phyloP scores from a whole-genome alignment of 805 yeast species.

The Komagataella populi region DNA sequence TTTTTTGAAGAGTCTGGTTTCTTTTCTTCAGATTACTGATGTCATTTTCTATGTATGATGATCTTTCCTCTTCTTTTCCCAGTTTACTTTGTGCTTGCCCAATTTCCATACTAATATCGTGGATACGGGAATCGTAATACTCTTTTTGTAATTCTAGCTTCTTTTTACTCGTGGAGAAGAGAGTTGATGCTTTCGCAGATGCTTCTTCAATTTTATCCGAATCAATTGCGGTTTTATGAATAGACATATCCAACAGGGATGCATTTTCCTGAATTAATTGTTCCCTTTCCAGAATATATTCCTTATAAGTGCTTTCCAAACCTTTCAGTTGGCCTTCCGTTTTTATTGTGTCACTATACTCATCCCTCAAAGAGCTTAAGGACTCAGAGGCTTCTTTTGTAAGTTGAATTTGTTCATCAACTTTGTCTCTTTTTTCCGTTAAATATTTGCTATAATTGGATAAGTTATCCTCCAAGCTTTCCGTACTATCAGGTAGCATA shows the following conservation, averaged over 20 bases:
- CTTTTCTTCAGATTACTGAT: constrained; percentile 20
- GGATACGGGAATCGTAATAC: background rate
- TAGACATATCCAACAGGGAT: background rate
- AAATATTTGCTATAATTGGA: constrained; percentile 24
- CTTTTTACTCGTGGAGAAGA: background rate
- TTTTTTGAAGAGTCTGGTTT: constrained; percentile 21
- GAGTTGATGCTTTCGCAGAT: background rate
- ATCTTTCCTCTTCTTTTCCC: background rate
- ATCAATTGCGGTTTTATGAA: background rate
- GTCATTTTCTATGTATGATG: constrained; percentile 27
- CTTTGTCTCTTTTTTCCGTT: constrained; percentile 10
- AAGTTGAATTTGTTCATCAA: background rate
- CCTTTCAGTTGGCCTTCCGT: constrained; percentile 42
- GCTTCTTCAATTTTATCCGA: background rate
- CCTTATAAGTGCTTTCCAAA: constrained; percentile 10
- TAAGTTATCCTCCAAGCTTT: constrained; percentile 23
- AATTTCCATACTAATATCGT: background rate
- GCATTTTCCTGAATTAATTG: background rate
- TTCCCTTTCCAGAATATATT: constrained; percentile 7
- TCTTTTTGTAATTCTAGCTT: background rate
- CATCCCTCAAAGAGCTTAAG: constrained; percentile 13
- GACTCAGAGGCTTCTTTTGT: background rate
- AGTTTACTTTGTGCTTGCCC: background rate
- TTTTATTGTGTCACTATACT: constrained; percentile 24
- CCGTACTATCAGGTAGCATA: constrained; percentile 28